Evolutionary conservation across 495 filamentous ascomycete genomes (phyloP), one percentile per base, ranked within the genome.

Genomic region (Annulohypoxylon bovei): DNA sequence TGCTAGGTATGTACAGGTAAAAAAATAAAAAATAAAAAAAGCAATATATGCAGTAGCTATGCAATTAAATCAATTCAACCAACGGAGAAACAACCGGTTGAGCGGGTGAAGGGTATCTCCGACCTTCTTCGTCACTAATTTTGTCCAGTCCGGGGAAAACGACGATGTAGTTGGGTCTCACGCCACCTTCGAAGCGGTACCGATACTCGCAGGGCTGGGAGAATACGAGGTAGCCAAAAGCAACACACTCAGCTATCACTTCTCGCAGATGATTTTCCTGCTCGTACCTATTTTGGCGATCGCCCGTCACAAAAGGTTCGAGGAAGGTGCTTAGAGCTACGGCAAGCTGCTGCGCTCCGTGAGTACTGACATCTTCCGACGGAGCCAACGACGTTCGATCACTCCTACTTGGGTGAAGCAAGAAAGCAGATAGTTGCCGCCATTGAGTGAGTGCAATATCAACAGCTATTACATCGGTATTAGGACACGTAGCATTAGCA

Each of bases 381-480:
- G 72, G 71, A 7, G 62, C 55, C n/a, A 80, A 67, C 1, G 79
- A 49, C 11, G 75, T 78, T n/a, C 77, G 70, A 28, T 78, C 70
- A 57, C 76, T 76, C 39, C 77, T 77, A 3, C 49, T 53, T 9
- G 76, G 65, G 52, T 79, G 76, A 35, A 81, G 76, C 8, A 81
- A 53, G 56, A 76, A 81, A 6, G 78, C 75, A 7, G 79, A 78
- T 5, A 81, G 62, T n/a, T 65, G 70, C 35, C 79, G 73, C 79
- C 79, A 80, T 35, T 70, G 63, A 58, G 71, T 70, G 22, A 79
- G 63, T 9, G 79, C 79, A 7, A 65, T 37, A 14, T 77, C 42
- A n/a, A 71, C 53, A 8, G 65, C 78, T 81, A 40, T 42, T 20
- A 59, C 23, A 32, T 9, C 28, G 5, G 12, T 39, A 59, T 67